Evolutionary conservation across 2,329 filamentous ascomycete genomes (phyloP), one percentile per base, ranked within the genome.

Genomic region (Colletotrichum cordylinicola): DNA sequence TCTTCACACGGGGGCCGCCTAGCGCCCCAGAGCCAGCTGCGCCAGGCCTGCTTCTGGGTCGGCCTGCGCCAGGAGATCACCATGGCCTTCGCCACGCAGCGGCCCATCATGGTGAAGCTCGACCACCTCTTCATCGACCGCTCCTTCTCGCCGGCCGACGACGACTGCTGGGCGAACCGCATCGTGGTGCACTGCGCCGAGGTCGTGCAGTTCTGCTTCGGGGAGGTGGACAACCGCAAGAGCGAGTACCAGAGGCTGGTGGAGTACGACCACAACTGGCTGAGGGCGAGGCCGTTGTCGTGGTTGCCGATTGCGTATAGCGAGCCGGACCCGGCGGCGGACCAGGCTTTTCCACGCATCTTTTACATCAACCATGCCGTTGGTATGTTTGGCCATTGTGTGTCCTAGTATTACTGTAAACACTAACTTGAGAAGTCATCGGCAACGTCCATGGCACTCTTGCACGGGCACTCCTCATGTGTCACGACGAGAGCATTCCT

Each of bases 161-260:
- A 87, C 58, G 91, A 92, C 76, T 88, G 88, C 74, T 92, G 91
- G 91, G 89, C 91, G 3, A 92, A 93, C 80, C 87, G 91, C 18
- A 90, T 91, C 18, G 87, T 93, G 0, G 87, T 91, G 4, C 89
- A 92, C 78, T 91, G 91, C 70, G 91, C 91, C n/a, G 90, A 93
- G 76, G 90, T 93, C 2, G 83, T 93, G 18, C 90, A 92, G 76
- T 92, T 89, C 78, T 93, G 92, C 80, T 93, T 93, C 78, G 87
- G 88, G 3, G 83, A 86, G 27, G 77, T 80, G 79, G 77, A 83
- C 73, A 77, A 82, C 67, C 58, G 76, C 74, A 76, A 80, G 43
- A 73, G 77, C 4, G 78, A 82, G 24, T 91, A 90, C 84, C 83
- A 81, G 8, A 83, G 85, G 29, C 82, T 92, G 15, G 82, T 86